A percentile compares a stretch with the other conserved stretches of the same genome.
Evolutionary conservation across 129 eudicot species (phyloP).

Genomic region (Oenanthe sinensis): DNA sequence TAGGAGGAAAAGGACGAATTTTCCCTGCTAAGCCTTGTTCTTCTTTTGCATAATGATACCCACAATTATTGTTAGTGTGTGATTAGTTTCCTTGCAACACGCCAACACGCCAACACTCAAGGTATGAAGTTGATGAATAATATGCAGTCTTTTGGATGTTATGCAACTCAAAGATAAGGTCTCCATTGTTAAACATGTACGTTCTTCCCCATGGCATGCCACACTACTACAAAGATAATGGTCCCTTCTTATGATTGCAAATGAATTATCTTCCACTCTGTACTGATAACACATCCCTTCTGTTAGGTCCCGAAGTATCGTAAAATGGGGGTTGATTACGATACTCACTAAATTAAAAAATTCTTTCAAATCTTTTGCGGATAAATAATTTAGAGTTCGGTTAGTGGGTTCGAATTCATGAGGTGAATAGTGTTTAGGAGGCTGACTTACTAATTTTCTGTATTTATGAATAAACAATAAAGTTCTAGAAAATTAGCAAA

Average conservation of each 20-base stretch:
- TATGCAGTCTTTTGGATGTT: slow-evolving; percentile 8
- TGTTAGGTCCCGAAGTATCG: too few relatives aligned
- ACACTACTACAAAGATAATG: background rate
- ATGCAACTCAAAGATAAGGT: background rate
- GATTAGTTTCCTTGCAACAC: slow-evolving; percentile 8
- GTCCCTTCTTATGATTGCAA: too few relatives aligned
- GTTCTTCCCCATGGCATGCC: slow-evolving; percentile 12
- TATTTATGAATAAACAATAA: too few relatives aligned
- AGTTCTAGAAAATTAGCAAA: too few relatives aligned
- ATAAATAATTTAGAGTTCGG: too few relatives aligned
- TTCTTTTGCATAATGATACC: background rate
- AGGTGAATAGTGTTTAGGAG: too few relatives aligned
- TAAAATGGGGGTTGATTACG: too few relatives aligned
- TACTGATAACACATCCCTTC: background rate
- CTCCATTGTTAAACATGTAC: slow-evolving; percentile 10
- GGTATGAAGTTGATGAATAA: slow-evolving; percentile 20
- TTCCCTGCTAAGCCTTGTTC: slow-evolving; percentile 3
- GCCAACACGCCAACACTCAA: slow-evolving; percentile 2
- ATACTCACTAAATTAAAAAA: too few relatives aligned
- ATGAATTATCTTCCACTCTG: too few relatives aligned
- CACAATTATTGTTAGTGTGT: slow-evolving; percentile 2
- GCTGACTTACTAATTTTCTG: too few relatives aligned
- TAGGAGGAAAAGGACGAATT: background rate
- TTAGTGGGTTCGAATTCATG: too few relatives aligned
- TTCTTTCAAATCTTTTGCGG: too few relatives aligned